Evolutionary conservation across 2,329 filamentous ascomycete species (phyloP), one percentile per base, ranked within the genome.

Genomic region (Aspergillus phoenicis): DNA sequence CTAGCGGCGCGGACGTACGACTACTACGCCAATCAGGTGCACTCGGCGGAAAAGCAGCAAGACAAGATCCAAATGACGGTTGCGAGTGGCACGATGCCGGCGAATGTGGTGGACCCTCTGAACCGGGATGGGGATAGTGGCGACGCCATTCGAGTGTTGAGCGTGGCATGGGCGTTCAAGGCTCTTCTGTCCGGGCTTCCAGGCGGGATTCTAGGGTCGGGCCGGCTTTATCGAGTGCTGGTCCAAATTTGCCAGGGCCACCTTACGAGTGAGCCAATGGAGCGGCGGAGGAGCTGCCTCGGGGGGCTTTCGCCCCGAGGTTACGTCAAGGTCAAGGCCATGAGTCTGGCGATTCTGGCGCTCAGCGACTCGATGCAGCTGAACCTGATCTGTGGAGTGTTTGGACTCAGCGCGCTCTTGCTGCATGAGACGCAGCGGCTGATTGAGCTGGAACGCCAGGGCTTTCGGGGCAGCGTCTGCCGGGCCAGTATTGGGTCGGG

Each of bases 381-480:
- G 43, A 75, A 76, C 26, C 68, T 80, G 22, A 74, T 79, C 58
- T 79, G 76, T 58, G 73, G 73, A 1, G 71, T 78, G 1, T 77
- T 79, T 59, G 77, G 77, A 6, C 64, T 79, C 11, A 71, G 77
- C 48, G 63, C 70, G 15, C 61, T 71, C 10, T 63, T 78, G 28
- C 59, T 73, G 10, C 68, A 74, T 53, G 70, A 73, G 58, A 69
- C 67, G 3, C 64, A 67, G 17, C 66, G 67, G 15, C 28, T 60
- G 54, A 54, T 61, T 13, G 63, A 69, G 48, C 60, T 65, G 24
- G 65, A 70, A 43, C 48, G 58, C 41, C 62, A 62, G 24, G 60
- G 61, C 20, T 57, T 62, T 8, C 39, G 63, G 54, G 65, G 66
- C 45, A 62, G 41, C 49, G 51, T 60, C 22, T 61, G 63, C 58